Percentiles rank a stretch among this genome's conserved stretches.
These are phyloP conservation scores for Penicillium verrucosum DNA, from an alignment of 2,329 filamentous ascomycete genomes.

Conservation along the genomic window DNA sequence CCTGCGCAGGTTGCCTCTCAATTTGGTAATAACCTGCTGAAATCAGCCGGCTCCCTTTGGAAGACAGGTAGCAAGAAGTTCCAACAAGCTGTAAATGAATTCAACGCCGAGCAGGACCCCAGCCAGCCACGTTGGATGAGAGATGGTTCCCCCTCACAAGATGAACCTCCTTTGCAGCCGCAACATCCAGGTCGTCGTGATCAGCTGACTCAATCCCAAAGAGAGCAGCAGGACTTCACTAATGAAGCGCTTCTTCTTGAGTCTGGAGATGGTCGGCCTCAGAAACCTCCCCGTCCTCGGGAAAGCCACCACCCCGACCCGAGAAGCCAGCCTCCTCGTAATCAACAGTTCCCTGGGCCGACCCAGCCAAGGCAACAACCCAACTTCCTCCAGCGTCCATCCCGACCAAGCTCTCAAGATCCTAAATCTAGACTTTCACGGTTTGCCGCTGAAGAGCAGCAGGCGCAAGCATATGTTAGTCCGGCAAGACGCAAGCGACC, in stretches of 20 bases:
- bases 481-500: conserved; percentile 71
- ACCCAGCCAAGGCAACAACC: conserved; percentile 29
- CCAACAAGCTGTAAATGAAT: conserved; percentile 86
- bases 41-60: conserved; percentile 93
- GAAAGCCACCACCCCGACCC: conserved; percentile 21
- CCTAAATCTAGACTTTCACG: conserved; percentile 64
- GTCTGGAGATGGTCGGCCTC: conserved; percentile 28
- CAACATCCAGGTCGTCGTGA: conserved; percentile 20
- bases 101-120: conserved; percentile 68
- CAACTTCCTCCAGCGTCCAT: conserved; percentile 57
- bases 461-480: conserved; percentile 79
- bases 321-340: conserved; percentile 19
- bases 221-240: conserved; percentile 44
- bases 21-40: conserved; percentile 79
- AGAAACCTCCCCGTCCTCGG: conserved; percentile 26
- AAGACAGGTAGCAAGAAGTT: conserved; percentile 91
- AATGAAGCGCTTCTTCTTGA: conserved; percentile 54
- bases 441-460: conserved; percentile 74
- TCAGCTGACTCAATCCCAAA: conserved; percentile 19
- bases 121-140: conserved; percentile 95
- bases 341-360: conserved; percentile 22
- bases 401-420: conserved; percentile 44
- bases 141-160: conserved; percentile 51
- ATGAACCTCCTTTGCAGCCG: conserved; percentile 18
- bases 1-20: conserved; percentile 77